Conservation (phyloP, 495 filamentous ascomycete genomes). For the Aspergillus nanangensis region DNA sequence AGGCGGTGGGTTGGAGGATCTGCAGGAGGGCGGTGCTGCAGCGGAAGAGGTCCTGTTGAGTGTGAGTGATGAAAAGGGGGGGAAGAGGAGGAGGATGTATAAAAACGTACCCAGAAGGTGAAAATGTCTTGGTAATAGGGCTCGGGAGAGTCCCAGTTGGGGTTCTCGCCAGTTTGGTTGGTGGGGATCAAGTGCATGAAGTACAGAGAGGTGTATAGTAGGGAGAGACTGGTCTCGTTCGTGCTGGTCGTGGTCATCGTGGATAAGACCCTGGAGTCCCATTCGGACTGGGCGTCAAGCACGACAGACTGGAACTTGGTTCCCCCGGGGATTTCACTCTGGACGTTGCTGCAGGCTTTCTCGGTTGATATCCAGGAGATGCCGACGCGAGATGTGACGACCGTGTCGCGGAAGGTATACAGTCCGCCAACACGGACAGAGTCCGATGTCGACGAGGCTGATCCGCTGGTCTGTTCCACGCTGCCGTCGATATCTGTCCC, state of each 20-base stretch:
- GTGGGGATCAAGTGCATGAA: conserved; percentile 68
- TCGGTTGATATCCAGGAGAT: conserved; percentile 64
- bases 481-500: conserved; percentile 25
- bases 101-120: conserved; percentile 45
- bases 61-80: too few relatives aligned
- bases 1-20: conserved; percentile 56
- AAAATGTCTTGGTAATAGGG: conserved; percentile 53
- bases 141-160: conserved; percentile 58
- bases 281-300: conserved; percentile 42
- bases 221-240: conserved; percentile 47
- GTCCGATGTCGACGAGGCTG: conserved; percentile 21
- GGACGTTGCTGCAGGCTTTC: conserved; percentile 58
- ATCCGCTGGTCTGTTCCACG: conserved; percentile 21
- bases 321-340: conserved; percentile 51
- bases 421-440: conserved; percentile 29
- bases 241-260: conserved; percentile 57
- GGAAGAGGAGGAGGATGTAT: too few relatives aligned
- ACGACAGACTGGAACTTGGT: conserved; percentile 46
- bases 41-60: conserved; percentile 54
- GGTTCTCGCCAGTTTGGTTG: conserved; percentile 70
- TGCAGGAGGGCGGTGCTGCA: conserved; percentile 61
- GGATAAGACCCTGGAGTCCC: conserved; percentile 59
- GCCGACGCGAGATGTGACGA: conserved; percentile 60
- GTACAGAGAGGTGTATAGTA: conserved; percentile 65
- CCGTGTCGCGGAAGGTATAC: conserved; percentile 27